These are phyloP conservation scores for Neospermospora avenae DNA, from an alignment of 2,329 filamentous ascomycete species.

Conservation along the genomic window DNA sequence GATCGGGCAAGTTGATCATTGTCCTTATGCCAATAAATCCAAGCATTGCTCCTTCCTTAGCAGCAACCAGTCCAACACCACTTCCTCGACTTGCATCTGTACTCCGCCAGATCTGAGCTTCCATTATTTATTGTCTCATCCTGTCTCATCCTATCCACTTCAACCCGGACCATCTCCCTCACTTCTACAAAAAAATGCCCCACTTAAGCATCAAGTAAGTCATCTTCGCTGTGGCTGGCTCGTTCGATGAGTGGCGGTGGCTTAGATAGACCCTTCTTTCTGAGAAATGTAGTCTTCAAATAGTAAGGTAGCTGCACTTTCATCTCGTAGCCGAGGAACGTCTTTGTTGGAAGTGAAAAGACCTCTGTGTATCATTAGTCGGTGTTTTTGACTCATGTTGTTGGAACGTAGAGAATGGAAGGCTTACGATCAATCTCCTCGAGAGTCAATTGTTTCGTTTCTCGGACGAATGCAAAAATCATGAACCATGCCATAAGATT, in stretches of 20 bases:
- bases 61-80: no score
- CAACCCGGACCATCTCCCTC: not conserved
- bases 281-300: conserved; percentile 20
- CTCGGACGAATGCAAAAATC: conserved; percentile 53
- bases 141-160: not conserved
- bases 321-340: conserved; percentile 20
- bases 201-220: not conserved
- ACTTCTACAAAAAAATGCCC: not conserved
- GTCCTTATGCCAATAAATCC: no score
- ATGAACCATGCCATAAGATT: conserved; percentile 51
- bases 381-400: not conserved
- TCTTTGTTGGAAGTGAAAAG: conserved; percentile 21
- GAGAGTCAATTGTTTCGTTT: conserved; percentile 48
- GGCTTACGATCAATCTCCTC: conserved; percentile 52
- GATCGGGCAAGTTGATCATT: no score
- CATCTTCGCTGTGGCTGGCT: conserved; percentile 2
- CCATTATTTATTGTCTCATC: not conserved
- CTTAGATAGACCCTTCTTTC: conserved; percentile 37
- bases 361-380: conserved; percentile 9
- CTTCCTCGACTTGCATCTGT: no score
- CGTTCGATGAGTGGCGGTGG: conserved; percentile 16
- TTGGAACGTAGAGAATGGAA: conserved; percentile 24
- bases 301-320: conserved; percentile 22
- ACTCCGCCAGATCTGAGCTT: no score
- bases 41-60: no score